Evolutionary conservation across 2,329 filamentous ascomycete species (phyloP).

Genomic region (Xylaria sp.): DNA sequence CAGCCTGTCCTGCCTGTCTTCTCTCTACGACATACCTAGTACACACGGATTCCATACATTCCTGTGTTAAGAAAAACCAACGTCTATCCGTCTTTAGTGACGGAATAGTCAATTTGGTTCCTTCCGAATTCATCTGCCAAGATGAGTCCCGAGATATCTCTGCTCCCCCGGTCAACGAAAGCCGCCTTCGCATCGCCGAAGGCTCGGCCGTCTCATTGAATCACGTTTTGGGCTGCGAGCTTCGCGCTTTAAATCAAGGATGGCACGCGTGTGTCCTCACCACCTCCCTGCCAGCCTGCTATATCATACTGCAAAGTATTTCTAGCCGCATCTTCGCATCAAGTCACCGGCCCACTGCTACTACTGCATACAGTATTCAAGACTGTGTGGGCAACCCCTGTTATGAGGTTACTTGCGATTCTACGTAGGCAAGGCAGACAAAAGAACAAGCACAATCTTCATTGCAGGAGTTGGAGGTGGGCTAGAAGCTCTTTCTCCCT

Average conservation of each 20-base stretch:
- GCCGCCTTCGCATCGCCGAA: constrained; percentile 12
- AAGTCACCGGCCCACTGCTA: not conserved
- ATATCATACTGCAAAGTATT: not conserved
- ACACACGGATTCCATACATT: constrained; percentile 17
- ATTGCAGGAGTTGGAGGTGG: not conserved
- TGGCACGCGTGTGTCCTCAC: not conserved
- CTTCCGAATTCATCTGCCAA: constrained; percentile 14
- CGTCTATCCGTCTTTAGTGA: constrained; percentile 13
- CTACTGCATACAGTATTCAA: not conserved
- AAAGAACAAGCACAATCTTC: not conserved
- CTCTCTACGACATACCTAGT: constrained; percentile 11
- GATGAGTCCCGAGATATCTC: constrained; percentile 3
- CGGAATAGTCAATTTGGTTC: constrained; percentile 11
- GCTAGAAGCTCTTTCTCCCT: not conserved
- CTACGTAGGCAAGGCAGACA: not conserved
- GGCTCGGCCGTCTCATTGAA: not conserved
- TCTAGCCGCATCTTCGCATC: not conserved
- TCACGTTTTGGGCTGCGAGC: not conserved
- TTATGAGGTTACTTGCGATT: not conserved
- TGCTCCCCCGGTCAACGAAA: constrained; percentile 11
- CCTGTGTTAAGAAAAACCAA: constrained; percentile 13
- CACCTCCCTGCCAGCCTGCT: not conserved
- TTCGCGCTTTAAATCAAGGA: not conserved
- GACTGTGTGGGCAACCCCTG: not conserved
- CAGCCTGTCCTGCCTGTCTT: constrained; percentile 4